Evolutionary conservation across 306 rosid species (phyloP).

Genomic region (Acacia acuminata): DNA sequence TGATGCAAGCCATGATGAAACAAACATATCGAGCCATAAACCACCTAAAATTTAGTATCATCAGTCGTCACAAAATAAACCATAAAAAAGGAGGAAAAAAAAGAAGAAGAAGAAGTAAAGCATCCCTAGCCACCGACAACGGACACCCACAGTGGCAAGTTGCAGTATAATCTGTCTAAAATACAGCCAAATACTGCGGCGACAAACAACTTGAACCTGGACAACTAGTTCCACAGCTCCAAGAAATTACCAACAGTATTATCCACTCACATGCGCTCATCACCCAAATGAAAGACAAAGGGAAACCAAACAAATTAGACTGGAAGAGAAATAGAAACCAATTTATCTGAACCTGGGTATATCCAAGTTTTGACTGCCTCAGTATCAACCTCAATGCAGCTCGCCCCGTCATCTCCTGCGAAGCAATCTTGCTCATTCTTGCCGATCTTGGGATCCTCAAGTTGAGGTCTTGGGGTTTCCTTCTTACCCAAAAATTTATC

Average conservation of each 20-base stretch:
- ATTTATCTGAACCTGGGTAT: constrained; percentile 65
- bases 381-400: constrained; percentile 51
- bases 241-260: background rate
- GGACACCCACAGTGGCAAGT: background rate
- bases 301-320: background rate
- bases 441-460: background rate
- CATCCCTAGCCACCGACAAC: background rate
- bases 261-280: background rate
- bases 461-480: constrained; percentile 31
- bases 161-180: background rate
- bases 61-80: background rate
- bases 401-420: background rate
- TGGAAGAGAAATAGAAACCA: background rate
- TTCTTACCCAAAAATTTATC: constrained; percentile 47
- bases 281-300: background rate
- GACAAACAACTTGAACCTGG: background rate
- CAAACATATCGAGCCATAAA: background rate
- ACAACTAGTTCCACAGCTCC: background rate
- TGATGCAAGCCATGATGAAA: background rate
- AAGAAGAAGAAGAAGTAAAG: background rate
- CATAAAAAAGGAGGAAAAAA: background rate
- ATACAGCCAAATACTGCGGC: background rate
- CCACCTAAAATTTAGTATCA: background rate
- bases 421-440: background rate
- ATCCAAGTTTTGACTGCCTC: constrained; percentile 91